A percentile compares a stretch with the other conserved stretches of the same genome.
phyloP scores from a whole-genome alignment of 225 moss, liverwort and hornwort genomes.

The Asterella californica region DNA sequence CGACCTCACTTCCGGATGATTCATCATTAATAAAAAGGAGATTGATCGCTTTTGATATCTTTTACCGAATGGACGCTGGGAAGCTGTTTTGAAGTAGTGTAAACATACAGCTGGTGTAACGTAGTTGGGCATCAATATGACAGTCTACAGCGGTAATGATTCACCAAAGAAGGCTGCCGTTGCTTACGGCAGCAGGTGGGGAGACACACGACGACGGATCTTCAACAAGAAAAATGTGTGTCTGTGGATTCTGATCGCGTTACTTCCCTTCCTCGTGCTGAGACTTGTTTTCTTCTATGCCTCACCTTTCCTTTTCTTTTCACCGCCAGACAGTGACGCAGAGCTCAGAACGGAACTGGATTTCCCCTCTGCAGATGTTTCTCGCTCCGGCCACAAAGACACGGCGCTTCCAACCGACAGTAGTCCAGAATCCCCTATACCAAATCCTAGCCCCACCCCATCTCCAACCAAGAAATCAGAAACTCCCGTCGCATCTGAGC shows the following conservation, averaged over 20 bases:
- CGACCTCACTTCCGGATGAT: background rate
- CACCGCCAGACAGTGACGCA: background rate
- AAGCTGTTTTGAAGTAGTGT: background rate
- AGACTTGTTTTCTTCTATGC: constrained; percentile 37
- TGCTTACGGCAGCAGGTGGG: background rate
- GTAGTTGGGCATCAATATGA: constrained; percentile 19
- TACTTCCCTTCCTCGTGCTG: constrained; percentile 31
- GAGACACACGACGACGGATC: constrained; percentile 4
- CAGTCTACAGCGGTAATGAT: constrained; percentile 1
- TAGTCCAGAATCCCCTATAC: background rate
- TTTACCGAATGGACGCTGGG: background rate
- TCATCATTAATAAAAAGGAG: background rate
- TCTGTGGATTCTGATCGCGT: constrained; percentile 17
- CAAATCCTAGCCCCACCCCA: background rate
- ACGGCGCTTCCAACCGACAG: background rate
- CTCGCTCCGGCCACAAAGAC: background rate
- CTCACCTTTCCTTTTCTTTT: constrained; percentile 8
- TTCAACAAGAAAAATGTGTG: constrained; percentile 22
- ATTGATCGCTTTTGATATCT: background rate
- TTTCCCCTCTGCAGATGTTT: background rate
- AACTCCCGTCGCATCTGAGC: background rate
- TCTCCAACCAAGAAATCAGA: background rate
- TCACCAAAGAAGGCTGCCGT: background rate
- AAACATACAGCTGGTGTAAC: background rate
- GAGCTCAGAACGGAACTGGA: constrained; percentile 7